Evolutionary conservation across 2,329 filamentous ascomycete genomes (phyloP).

Genomic region (Raffaelea deltoideospora): DNA sequence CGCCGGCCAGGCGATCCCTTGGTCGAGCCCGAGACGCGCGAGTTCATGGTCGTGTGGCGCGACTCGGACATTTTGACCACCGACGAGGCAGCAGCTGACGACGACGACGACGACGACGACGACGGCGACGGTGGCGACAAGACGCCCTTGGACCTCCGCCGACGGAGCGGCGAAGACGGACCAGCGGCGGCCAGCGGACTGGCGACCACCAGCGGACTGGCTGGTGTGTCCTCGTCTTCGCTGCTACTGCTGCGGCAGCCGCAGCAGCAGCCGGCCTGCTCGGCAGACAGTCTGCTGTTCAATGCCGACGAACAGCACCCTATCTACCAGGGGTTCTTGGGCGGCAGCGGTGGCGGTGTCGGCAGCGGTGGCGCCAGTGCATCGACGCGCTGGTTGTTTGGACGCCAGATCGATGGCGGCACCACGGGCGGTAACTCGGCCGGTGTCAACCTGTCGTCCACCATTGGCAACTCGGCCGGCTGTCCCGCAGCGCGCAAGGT

Average conservation of each 20-base stretch:
- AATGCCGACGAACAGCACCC: slow-evolving; percentile 62
- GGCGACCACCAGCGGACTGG: too few species aligned
- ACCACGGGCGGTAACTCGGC: slow-evolving; percentile 55
- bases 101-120: too few species aligned
- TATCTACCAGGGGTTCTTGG: slow-evolving; percentile 32
- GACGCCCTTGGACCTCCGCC: slow-evolving; percentile 42
- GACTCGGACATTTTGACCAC: slow-evolving; percentile 66
- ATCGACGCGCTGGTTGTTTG: slow-evolving; percentile 53
- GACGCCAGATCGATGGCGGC: slow-evolving; percentile 51
- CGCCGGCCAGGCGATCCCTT: slow-evolving; percentile 57
- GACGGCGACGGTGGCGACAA: slow-evolving; percentile 24
- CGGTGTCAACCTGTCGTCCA: slow-evolving; percentile 60
- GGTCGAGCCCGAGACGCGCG: slow-evolving; percentile 44
- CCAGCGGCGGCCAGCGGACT: slow-evolving; percentile 18
- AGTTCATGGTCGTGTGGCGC: slow-evolving; percentile 82
- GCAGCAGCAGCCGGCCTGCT: slow-evolving; percentile 35
- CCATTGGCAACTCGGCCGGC: slow-evolving; percentile 69
- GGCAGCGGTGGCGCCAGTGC: slow-evolving; percentile 11
- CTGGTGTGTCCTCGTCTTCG: too few species aligned
- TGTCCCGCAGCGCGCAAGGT: slow-evolving; percentile 86
- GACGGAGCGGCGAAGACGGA: slow-evolving; percentile 23
- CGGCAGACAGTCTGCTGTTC: slow-evolving; percentile 62
- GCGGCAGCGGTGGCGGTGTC: slow-evolving; percentile 12
- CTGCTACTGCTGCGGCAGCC: slow-evolving; percentile 15
- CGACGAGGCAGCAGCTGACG: too few species aligned